Base-by-base conservation (phyloP, 2,329 filamentous ascomycete species). In the Aspergillus sp. region DNA sequence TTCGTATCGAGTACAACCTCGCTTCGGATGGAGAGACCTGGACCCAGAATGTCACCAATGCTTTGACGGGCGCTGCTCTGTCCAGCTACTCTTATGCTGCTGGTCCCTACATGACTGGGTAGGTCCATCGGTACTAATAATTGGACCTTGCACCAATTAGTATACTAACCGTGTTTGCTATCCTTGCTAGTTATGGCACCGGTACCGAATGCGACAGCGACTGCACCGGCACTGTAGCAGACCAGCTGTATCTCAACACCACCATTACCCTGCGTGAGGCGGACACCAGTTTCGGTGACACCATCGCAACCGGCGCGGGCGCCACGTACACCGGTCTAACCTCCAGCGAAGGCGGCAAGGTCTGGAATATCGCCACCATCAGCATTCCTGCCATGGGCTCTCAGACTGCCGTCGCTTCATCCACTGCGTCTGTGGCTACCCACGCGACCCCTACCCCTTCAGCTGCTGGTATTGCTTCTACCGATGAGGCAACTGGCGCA, bases 151-250 rank as follows among this genome's bases (percentile, higher is more conserved):
- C 30, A 13, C 8, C 11, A 3, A 15, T 25, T 2, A 19, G 15
- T 25, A 3, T 23, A 19, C 21, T 57, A 54, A 44, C n/a, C 6
- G 2, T 25, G 11, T 27, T 3, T 48, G 36, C 25, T 10, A 3
- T 17, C 25, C 8, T 5, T 38, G 17, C 2, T n/a, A 70, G 68
- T 36, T 70, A 70, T 23, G 76, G 76, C 44, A 80, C 76, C 1
- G 77, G 77, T n/a, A 80, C 77, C 2, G 75, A 80, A 62, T 80
- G 77, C 48, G 63, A 78, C 61, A 54, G 67, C 15, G 64, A 60
- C 44, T 80, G 77, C 67, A 73, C 69, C 0, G 74, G 73, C n/a
- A 79, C 78, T n/a, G 64, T 76, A 27, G 70, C 72, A 5, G 63
- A 70, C 5, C 77, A 80, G 66, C 67, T 70, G 15, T 80, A 80